Conservation (phyloP, 2,329 filamentous ascomycete genomes). For the Sarocladium strictum region DNA sequence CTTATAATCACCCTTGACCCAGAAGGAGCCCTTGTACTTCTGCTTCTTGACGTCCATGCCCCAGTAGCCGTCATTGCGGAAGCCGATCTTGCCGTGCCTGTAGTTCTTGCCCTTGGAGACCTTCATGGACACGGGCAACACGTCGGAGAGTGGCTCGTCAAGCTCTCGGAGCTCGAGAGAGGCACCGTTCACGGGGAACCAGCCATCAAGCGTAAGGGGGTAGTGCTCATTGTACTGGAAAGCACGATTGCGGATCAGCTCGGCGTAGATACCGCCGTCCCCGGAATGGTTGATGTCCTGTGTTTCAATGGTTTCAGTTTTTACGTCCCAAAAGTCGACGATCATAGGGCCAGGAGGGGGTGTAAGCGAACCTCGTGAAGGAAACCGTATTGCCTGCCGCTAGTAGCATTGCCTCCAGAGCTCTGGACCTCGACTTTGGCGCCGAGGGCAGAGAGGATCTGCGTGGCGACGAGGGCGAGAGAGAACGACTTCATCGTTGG, state of each 20-base stretch:
- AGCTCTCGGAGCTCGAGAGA: slow-evolving; percentile 40
- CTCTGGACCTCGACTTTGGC: slow-evolving; percentile 31
- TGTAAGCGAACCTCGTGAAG: slow-evolving; percentile 37
- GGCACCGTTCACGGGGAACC: slow-evolving; percentile 37
- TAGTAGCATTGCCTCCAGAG: slow-evolving; percentile 35
- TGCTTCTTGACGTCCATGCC: slow-evolving; percentile 48
- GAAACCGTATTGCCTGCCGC: slow-evolving; percentile 39
- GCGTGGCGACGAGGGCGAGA: slow-evolving; percentile 17
- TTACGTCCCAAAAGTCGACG: too few species aligned
- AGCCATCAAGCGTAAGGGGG: slow-evolving; percentile 38
- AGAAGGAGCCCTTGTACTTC: slow-evolving; percentile 45
- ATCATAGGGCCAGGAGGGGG: background rate
- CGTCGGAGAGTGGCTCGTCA: slow-evolving; percentile 42
- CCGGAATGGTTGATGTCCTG: slow-evolving; percentile 63
- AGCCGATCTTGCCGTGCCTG: slow-evolving; percentile 32
- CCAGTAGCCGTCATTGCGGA: slow-evolving; percentile 51
- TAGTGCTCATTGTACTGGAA: slow-evolving; percentile 50
- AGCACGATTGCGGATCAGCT: slow-evolving; percentile 64
- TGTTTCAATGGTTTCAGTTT: background rate
- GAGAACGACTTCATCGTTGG: slow-evolving; percentile 17
- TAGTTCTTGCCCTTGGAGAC: slow-evolving; percentile 29
- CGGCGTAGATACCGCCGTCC: slow-evolving; percentile 68
- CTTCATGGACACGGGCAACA: slow-evolving; percentile 45
- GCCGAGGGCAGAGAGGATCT: slow-evolving; percentile 16
- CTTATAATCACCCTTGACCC: slow-evolving; percentile 43